Percentiles rank a stretch among this genome's conserved stretches.
Conservation (phyloP, 371 early-diverging fungal genomes). For the Chytridiales sp. region DNA sequence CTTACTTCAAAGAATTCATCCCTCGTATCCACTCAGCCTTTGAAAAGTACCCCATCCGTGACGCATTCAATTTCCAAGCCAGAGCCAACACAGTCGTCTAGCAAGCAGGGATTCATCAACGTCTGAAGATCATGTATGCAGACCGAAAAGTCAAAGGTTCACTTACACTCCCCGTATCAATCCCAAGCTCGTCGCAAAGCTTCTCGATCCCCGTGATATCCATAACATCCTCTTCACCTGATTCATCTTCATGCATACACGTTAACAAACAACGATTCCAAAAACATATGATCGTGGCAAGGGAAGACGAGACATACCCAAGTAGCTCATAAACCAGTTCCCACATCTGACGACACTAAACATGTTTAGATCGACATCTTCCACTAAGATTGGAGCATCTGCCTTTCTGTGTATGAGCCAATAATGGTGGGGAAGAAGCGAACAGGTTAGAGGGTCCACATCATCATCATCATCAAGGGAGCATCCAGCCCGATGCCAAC, state of each 20-base stretch:
- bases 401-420: too few species aligned
- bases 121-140: not conserved
- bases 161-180: conserved; percentile 23
- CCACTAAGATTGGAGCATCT: too few species aligned
- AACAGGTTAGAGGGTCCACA: too few species aligned
- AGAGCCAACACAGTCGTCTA: conserved; percentile 61
- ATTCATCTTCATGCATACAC: conserved; percentile 20
- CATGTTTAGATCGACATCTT: too few species aligned
- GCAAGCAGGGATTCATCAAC: not conserved
- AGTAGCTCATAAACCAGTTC: too few species aligned
- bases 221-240: conserved; percentile 26
- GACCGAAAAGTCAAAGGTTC: not conserved
- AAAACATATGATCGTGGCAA: too few species aligned
- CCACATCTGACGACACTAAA: too few species aligned
- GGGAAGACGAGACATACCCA: too few species aligned
- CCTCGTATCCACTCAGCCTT: conserved; percentile 67
- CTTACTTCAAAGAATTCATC: conserved; percentile 61
- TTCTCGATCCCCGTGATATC: conserved; percentile 24
- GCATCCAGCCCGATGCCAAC: too few species aligned
- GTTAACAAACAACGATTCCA: too few species aligned
- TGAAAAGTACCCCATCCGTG: conserved; percentile 67
- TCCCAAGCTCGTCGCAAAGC: conserved; percentile 29
- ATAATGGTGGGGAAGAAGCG: too few species aligned
- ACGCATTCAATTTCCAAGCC: conserved; percentile 62
- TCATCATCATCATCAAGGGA: too few species aligned